Conservation (phyloP, 164 flowering plant genomes). For the Umbellularia californica region DNA sequence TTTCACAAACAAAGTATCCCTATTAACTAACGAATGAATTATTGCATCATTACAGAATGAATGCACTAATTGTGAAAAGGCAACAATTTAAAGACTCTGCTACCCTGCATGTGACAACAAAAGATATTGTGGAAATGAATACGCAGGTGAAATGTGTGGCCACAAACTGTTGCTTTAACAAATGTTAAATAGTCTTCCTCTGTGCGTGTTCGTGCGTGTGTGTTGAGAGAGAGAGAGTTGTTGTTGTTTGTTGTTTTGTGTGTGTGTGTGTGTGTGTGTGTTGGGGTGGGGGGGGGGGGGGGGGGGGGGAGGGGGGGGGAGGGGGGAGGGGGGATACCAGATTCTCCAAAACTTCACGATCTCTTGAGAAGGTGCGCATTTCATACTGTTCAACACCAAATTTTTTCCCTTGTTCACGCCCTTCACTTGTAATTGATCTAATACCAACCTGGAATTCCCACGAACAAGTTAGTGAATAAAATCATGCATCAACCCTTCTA, state of each 20-base stretch:
- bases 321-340: slow-evolving; percentile 39
- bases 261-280: neutral
- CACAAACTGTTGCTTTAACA: neutral
- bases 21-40: too few relatives aligned
- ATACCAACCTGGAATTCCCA: slow-evolving; percentile 69
- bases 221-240: slow-evolving; percentile 13
- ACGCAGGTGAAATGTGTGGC: neutral
- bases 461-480: neutral
- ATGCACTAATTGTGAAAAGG: neutral
- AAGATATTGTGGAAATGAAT: neutral
- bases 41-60: neutral
- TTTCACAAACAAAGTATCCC: neutral
- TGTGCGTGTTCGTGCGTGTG: neutral
- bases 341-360: slow-evolving; percentile 73
- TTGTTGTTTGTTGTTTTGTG: too few relatives aligned
- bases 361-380: slow-evolving; percentile 91
- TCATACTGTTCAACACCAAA: slow-evolving; percentile 95
- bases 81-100: neutral
- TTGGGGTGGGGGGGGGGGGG: slow-evolving; percentile 15
- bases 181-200: neutral
- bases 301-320: slow-evolving; percentile 17
- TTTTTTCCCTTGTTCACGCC: slow-evolving; percentile 88
- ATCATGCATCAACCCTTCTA: neutral
- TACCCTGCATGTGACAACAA: neutral
- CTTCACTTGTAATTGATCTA: slow-evolving; percentile 84